These are phyloP conservation scores for Novymonas esmeraldas DNA, from an alignment of 208 protist genomes.

Conservation along the genomic window DNA sequence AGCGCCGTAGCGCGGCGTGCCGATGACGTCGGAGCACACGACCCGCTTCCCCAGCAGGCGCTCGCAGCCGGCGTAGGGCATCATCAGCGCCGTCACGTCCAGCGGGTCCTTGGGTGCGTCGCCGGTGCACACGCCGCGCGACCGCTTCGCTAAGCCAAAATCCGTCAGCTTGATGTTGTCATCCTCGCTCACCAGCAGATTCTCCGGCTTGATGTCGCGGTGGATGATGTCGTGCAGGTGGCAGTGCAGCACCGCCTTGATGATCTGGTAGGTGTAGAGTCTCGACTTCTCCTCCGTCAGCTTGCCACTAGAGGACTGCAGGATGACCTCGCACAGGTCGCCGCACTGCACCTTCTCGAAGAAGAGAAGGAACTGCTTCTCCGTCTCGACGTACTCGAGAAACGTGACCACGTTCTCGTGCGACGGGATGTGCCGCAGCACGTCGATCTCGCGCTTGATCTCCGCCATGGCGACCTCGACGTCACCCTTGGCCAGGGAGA, in stretches of 20 bases:
- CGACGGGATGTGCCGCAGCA: constrained; percentile 85
- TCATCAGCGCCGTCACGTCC: constrained; percentile 66
- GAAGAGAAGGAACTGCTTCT: constrained; percentile 85
- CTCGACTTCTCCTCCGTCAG: constrained; percentile 84
- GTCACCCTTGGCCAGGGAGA: constrained; percentile 84
- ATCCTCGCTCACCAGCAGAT: constrained; percentile 86
- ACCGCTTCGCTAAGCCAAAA: constrained; percentile 89
- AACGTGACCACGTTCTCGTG: constrained; percentile 91
- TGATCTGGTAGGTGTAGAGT: constrained; percentile 89
- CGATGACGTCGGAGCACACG: constrained; percentile 90
- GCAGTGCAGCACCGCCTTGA: constrained; percentile 90
- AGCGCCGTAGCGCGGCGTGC: constrained; percentile 89
- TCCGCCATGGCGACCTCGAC: constrained; percentile 89
- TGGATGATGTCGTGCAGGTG: constrained; percentile 93
- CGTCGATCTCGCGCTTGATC: constrained; percentile 90
- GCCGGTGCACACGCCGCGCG: constrained; percentile 73
- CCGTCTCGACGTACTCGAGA: constrained; percentile 88
- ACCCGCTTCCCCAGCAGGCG: constrained; percentile 81
- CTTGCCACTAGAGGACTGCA: constrained; percentile 76
- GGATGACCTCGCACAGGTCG: constrained; percentile 90
- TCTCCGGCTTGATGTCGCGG: constrained; percentile 93
- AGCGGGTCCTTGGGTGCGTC: constrained; percentile 64
- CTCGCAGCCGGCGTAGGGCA: constrained; percentile 83
- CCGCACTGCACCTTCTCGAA: constrained; percentile 89
- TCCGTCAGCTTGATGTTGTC: constrained; percentile 93